phyloP scores from a whole-genome alignment of 441 rosid species.

The Raphanus hybrid region DNA sequence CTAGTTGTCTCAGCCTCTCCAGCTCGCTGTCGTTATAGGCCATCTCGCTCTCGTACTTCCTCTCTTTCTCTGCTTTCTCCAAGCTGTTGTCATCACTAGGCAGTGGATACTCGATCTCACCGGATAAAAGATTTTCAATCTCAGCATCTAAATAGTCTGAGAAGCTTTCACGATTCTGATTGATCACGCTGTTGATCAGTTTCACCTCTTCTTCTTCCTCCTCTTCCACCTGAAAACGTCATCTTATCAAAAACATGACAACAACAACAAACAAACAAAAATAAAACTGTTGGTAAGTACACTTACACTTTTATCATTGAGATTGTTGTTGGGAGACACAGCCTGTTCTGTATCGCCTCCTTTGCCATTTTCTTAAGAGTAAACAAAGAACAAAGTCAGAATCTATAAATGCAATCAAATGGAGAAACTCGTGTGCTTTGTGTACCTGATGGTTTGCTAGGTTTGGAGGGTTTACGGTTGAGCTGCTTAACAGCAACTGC shows the following conservation, averaged over 20 bases:
- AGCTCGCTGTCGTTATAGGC: conserved; percentile 75
- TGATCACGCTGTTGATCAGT: conserved; percentile 78
- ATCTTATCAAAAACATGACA: conserved; percentile 3
- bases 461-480: conserved; percentile 52
- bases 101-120: conserved; percentile 78
- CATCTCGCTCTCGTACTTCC: conserved; percentile 67
- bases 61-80: conserved; percentile 63
- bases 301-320: conserved; percentile 68
- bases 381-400: conserved; percentile 15
- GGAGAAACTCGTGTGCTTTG: conserved; percentile 2
- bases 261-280: not conserved
- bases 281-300: conserved; percentile 4
- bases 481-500: conserved; percentile 82
- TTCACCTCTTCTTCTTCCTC: conserved; percentile 91
- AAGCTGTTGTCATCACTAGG: conserved; percentile 50
- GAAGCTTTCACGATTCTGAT: conserved; percentile 51
- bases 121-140: conserved; percentile 77
- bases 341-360: conserved; percentile 50
- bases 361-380: conserved; percentile 39
- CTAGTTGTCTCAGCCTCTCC: conserved; percentile 69
- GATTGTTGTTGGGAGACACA: conserved; percentile 48
- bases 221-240: conserved; percentile 55
- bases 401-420: conserved; percentile 6
- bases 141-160: conserved; percentile 63
- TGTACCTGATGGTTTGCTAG: conserved; percentile 64